A percentile compares a stretch with the other conserved stretches of the same genome.
Conservation (phyloP, 805 yeast species). For the Kazachstania bromeliacearum region DNA sequence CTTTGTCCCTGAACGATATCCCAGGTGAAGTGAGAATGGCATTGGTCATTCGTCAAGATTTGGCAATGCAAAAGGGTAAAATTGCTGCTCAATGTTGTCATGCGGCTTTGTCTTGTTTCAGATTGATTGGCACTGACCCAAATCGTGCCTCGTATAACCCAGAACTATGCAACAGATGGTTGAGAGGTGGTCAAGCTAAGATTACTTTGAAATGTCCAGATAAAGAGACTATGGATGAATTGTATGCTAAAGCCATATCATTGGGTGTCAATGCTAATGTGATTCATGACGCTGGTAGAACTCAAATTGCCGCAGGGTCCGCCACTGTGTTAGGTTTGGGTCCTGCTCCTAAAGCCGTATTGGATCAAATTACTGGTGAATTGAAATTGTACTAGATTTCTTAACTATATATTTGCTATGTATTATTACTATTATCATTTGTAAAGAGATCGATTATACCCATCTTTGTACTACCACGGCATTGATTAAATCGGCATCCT, state of each 20-base stretch:
- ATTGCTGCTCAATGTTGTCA: conserved; percentile 97
- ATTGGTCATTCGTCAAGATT: conserved; percentile 75
- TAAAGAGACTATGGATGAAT: conserved; percentile 58
- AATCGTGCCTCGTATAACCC: conserved; percentile 48
- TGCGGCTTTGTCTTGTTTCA: conserved; percentile 89
- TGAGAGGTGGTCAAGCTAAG: conserved; percentile 81
- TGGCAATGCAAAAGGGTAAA: conserved; percentile 90
- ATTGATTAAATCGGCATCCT: conserved; percentile 66
- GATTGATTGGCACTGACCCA: conserved; percentile 46
- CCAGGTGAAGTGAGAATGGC: conserved; percentile 85
- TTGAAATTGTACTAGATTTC: conserved; percentile 58
- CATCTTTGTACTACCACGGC: conserved; percentile 90
- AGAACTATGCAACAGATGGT: conserved; percentile 65
- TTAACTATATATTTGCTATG: no score
- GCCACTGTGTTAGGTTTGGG: conserved; percentile 96
- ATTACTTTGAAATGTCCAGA: conserved; percentile 70
- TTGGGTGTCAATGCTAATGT: conserved; percentile 69
- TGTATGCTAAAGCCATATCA: conserved; percentile 74
- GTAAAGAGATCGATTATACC: no score
- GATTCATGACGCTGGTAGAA: conserved; percentile 94
- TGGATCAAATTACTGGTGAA: conserved; percentile 76
- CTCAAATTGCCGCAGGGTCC: conserved; percentile 92
- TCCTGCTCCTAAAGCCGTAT: conserved; percentile 78
- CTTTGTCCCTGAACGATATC: conserved; percentile 49
- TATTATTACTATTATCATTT: not conserved